A percentile compares a stretch with the other conserved stretches of the same genome.
Conservation (phyloP, 2,329 filamentous ascomycete genomes). For the Rutstroemia sp. region DNA sequence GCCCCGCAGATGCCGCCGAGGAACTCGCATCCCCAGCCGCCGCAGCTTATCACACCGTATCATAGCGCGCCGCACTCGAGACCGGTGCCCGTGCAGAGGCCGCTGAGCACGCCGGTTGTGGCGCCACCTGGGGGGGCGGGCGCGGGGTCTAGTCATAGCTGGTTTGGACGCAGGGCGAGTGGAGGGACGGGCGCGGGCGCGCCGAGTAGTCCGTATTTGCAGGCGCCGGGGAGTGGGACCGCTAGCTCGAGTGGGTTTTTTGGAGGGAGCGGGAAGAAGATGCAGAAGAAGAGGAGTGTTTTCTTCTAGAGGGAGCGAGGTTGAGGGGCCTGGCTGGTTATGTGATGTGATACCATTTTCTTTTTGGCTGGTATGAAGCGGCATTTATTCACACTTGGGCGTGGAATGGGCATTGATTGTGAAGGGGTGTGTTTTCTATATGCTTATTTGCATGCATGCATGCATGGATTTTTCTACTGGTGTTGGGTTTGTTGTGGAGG, state of each 20-base stretch:
- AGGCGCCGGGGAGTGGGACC: constrained; percentile 24
- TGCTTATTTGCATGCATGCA: too few relatives aligned
- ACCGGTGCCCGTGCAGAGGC: constrained; percentile 23
- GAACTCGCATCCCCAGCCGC: constrained; percentile 1
- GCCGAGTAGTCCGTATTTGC: constrained; percentile 21
- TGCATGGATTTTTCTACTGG: too few relatives aligned
- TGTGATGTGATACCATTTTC: background rate
- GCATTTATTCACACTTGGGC: too few relatives aligned
- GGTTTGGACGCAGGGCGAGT: background rate
- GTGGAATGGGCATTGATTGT: too few relatives aligned
- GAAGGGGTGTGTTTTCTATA: too few relatives aligned
- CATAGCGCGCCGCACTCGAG: constrained; percentile 22
- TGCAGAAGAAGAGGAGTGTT: constrained; percentile 29
- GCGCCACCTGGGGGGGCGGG: background rate
- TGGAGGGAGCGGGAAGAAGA: constrained; percentile 30
- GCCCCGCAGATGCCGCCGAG: constrained; percentile 15
- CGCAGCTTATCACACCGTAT: constrained; percentile 15
- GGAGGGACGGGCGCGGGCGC: background rate
- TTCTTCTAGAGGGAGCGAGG: constrained; percentile 15
- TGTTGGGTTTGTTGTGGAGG: too few relatives aligned
- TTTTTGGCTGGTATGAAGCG: background rate
- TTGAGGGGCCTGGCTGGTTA: background rate
- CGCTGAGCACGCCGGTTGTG: constrained; percentile 20
- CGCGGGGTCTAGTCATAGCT: background rate
- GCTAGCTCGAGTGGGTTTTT: constrained; percentile 39